Percentiles rank a stretch among this genome's conserved stretches.
Conservation (phyloP, 148 eudicot species). For the Rhododendron vialii region DNA sequence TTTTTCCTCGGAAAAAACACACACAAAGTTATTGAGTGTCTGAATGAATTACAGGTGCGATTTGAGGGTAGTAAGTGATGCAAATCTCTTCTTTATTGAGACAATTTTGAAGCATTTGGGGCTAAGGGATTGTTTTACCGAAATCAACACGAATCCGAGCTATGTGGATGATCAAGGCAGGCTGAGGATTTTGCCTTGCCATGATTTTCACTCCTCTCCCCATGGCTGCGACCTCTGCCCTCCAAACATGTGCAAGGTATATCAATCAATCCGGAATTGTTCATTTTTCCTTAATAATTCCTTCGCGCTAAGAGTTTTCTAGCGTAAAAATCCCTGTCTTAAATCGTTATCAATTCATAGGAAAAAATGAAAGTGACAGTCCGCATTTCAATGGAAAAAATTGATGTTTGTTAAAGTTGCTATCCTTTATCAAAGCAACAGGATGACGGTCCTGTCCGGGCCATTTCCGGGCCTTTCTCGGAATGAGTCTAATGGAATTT, state of each 20-base stretch:
- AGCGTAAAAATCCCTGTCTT: too few species aligned
- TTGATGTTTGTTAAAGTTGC: too few species aligned
- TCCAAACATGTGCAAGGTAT: conserved; percentile 98
- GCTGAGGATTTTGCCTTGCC: conserved; percentile 56
- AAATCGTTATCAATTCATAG: too few species aligned
- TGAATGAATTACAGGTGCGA: conserved; percentile 50
- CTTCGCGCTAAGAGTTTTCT: too few species aligned
- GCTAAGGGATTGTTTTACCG: conserved; percentile 49
- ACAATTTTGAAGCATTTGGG: conserved; percentile 65
- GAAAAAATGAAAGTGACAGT: too few species aligned
- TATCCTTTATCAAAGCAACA: too few species aligned
- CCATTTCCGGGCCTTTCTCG: too few species aligned
- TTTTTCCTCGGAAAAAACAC: not conserved
- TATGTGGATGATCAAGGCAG: conserved; percentile 58
- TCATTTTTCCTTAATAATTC: not conserved
- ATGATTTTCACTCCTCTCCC: conserved; percentile 48
- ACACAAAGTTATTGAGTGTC: not conserved
- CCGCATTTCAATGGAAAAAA: too few species aligned
- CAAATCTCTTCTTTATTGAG: conserved; percentile 70
- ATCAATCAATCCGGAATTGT: not conserved
- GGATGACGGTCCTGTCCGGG: too few species aligned
- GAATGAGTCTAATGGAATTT: too few species aligned
- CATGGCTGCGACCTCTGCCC: conserved; percentile 73
- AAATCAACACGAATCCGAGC: conserved; percentile 73
- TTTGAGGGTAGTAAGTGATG: conserved; percentile 83